Evolutionary conservation across 1,284 basidiomycete genomes (phyloP).

Genomic region (Tylopilus sp.): DNA sequence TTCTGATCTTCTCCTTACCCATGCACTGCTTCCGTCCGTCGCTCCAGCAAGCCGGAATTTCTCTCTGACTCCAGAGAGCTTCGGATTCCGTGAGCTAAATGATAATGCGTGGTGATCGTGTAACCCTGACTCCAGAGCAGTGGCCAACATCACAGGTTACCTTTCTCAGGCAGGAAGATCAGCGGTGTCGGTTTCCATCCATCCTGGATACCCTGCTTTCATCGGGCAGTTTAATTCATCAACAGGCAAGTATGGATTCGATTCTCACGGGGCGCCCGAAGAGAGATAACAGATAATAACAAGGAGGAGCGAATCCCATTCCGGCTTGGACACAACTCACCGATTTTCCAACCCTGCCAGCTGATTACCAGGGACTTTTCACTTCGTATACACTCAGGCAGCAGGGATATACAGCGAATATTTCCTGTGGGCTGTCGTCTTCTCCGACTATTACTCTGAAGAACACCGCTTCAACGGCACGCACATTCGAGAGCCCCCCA

Average conservation of each 20-base stretch:
- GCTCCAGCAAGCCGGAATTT: not conserved
- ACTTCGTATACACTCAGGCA: not conserved
- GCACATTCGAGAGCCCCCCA: not conserved
- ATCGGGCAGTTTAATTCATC: not conserved
- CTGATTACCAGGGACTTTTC: not conserved
- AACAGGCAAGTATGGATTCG: not conserved
- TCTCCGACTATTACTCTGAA: not conserved
- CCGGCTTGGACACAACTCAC: not conserved
- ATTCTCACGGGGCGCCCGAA: not conserved
- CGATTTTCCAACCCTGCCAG: not conserved
- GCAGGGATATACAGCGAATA: not conserved
- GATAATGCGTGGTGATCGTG: not conserved
- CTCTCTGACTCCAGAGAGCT: not conserved
- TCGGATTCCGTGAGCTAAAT: not conserved
- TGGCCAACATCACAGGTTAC: not conserved
- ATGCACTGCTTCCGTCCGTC: not conserved
- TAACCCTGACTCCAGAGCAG: not conserved
- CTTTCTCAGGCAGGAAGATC: not conserved
- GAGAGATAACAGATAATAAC: not conserved
- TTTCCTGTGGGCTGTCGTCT: not conserved
- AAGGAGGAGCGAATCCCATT: not conserved
- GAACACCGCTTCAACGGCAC: not conserved
- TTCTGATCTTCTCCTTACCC: not conserved
- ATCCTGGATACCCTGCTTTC: not conserved
- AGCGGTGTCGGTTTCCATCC: not conserved